Evolutionary conservation across 805 yeast genomes (phyloP).

Genomic region (Schwanniomyces occidentalis): DNA sequence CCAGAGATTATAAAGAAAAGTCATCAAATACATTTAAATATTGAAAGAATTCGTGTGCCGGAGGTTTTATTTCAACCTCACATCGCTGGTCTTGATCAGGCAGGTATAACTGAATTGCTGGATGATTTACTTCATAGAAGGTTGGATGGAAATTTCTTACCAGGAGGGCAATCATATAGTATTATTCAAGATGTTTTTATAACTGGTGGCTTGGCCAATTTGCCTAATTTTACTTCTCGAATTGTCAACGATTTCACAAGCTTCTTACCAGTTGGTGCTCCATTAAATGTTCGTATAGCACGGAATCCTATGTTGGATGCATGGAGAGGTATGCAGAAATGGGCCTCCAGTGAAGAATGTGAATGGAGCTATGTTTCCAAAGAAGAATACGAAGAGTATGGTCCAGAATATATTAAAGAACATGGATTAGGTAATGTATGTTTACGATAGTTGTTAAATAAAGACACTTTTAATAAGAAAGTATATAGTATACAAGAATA

Average conservation of each 20-base stretch:
- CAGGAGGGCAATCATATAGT: slow-evolving; percentile 53
- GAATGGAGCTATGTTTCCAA: slow-evolving; percentile 55
- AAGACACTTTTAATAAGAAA: slow-evolving; percentile 2
- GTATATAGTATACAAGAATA: slow-evolving; percentile 9
- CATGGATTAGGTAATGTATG: slow-evolving; percentile 72
- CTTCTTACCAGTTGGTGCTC: slow-evolving; percentile 68
- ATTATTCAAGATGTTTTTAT: slow-evolving; percentile 67
- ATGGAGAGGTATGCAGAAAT: slow-evolving; percentile 92
- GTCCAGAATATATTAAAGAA: slow-evolving; percentile 85
- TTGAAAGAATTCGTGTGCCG: slow-evolving; percentile 90
- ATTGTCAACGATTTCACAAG: slow-evolving; percentile 66
- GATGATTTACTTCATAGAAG: slow-evolving; percentile 65
- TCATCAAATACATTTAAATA: slow-evolving; percentile 86
- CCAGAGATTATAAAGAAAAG: slow-evolving; percentile 78
- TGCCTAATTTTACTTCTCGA: slow-evolving; percentile 68
- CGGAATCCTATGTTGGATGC: slow-evolving; percentile 73
- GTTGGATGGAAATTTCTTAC: slow-evolving; percentile 53
- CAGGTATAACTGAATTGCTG: slow-evolving; percentile 81
- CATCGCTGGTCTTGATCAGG: slow-evolving; percentile 94
- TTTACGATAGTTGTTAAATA: slow-evolving; percentile 21
- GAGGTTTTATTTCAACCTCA: slow-evolving; percentile 91
- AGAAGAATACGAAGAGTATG: slow-evolving; percentile 82
- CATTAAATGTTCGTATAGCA: slow-evolving; percentile 62
- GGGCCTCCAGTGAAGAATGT: slow-evolving; percentile 56
- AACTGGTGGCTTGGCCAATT: slow-evolving; percentile 80